Evolutionary conservation across 139 green algal species (phyloP).

Genomic region (Diplosphaera chodatii): DNA sequence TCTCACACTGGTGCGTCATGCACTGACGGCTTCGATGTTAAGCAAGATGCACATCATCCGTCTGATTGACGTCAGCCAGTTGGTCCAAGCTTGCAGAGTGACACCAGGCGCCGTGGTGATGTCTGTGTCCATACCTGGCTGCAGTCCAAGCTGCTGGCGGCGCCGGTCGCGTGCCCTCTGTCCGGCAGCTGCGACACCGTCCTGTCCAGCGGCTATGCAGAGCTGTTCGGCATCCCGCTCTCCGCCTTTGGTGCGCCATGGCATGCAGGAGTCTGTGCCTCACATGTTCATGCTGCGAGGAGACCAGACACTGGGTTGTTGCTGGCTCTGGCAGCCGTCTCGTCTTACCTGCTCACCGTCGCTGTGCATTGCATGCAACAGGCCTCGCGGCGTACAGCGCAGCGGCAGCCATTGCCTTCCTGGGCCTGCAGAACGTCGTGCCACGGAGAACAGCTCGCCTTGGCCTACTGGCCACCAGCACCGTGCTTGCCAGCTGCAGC

Average conservation of each 20-base stretch:
- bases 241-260: constrained; percentile 41
- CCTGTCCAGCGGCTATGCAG: constrained; percentile 60
- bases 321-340: too few relatives aligned
- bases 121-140: too few relatives aligned
- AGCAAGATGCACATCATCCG: too few relatives aligned
- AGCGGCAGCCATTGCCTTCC: constrained; percentile 34
- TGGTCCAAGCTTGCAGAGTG: too few relatives aligned
- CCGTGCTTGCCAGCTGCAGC: constrained; percentile 55
- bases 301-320: too few relatives aligned
- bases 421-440: not conserved
- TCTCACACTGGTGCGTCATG: not conserved
- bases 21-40: not conserved
- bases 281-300: too few relatives aligned
- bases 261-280: too few relatives aligned
- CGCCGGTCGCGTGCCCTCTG: constrained; percentile 54
- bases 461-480: constrained; percentile 34
- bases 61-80: too few relatives aligned
- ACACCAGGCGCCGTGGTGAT: too few relatives aligned
- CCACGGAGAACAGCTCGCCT: not conserved
- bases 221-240: constrained; percentile 69
- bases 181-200: constrained; percentile 61
- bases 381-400: constrained; percentile 54
- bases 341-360: too few relatives aligned
- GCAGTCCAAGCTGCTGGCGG: constrained; percentile 59
- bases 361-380: too few relatives aligned